Evolutionary conservation across 495 filamentous ascomycete species (phyloP).

Genomic region (Neurospora tetrasperma): DNA sequence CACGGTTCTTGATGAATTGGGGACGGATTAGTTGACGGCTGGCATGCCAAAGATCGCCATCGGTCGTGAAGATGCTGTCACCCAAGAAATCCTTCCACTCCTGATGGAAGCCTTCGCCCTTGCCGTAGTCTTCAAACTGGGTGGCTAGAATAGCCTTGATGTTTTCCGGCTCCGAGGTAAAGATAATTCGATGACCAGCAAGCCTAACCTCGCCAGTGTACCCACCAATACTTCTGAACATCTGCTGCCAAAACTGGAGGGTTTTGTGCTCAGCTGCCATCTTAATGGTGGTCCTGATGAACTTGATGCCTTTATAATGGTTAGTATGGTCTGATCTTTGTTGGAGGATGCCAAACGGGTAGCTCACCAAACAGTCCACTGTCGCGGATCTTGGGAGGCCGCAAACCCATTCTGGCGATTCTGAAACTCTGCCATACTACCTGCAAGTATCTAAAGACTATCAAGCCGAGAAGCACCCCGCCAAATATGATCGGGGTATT

Average conservation of each 20-base stretch:
- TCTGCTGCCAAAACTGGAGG: conserved; percentile 47
- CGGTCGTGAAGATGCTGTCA: conserved; percentile 70
- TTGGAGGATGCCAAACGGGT: not conserved
- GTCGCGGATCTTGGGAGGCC: conserved; percentile 12
- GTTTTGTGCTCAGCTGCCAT: conserved; percentile 42
- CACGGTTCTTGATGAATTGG: conserved; percentile 72
- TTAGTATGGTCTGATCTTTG: conserved; percentile 13
- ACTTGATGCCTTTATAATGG: conserved; percentile 44
- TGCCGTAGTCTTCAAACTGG: conserved; percentile 65
- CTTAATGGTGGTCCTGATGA: conserved; percentile 43
- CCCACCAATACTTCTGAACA: conserved; percentile 30
- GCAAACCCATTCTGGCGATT: conserved; percentile 30
- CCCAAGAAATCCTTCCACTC: conserved; percentile 68
- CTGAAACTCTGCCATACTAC: conserved; percentile 22
- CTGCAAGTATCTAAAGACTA: conserved; percentile 18
- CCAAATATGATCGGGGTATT: conserved; percentile 17
- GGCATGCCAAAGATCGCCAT: conserved; percentile 63
- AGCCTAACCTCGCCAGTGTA: conserved; percentile 52
- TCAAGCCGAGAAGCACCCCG: conserved; percentile 17
- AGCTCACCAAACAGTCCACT: conserved; percentile 23
- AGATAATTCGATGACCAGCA: conserved; percentile 45
- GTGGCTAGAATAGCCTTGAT: conserved; percentile 76
- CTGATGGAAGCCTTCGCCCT: conserved; percentile 56
- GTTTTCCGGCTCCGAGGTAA: conserved; percentile 73
- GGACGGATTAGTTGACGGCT: conserved; percentile 70